These are phyloP conservation scores for Cunninghamia lanceolata DNA, from an alignment of 75 land plant species.

Conservation along the genomic window DNA sequence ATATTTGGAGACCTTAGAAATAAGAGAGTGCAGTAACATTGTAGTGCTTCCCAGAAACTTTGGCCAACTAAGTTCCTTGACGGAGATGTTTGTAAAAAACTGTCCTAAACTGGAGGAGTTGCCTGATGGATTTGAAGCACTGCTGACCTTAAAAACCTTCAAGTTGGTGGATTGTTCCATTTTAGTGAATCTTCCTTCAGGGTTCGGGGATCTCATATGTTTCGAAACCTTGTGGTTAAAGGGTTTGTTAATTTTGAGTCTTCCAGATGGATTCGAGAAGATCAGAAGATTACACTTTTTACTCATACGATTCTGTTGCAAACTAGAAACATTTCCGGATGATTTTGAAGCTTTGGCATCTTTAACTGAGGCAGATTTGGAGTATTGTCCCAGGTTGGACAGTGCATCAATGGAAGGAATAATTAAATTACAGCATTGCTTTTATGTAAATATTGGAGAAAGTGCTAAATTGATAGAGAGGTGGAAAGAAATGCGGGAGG, in stretches of 20 bases:
- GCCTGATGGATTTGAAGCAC: not conserved
- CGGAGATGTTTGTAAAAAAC: not conserved
- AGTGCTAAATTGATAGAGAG: too few species aligned
- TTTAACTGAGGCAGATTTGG: too few species aligned
- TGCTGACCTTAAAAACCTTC: not conserved
- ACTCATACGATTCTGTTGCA: too few species aligned
- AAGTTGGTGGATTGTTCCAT: not conserved
- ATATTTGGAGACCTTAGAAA: too few species aligned
- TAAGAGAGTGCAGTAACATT: too few species aligned
- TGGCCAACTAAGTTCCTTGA: not conserved
- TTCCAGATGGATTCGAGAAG: not conserved
- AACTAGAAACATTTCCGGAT: too few species aligned
- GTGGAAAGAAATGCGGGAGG: too few species aligned
- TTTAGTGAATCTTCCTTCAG: not conserved
- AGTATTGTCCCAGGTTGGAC: too few species aligned
- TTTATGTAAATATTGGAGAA: too few species aligned
- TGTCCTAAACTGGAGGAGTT: not conserved
- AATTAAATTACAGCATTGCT: too few species aligned
- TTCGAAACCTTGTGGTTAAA: not conserved
- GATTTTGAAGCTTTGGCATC: too few species aligned
- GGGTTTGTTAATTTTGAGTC: not conserved
- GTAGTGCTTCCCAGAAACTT: not conserved
- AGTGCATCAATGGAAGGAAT: too few species aligned
- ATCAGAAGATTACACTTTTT: not conserved
- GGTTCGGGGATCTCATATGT: not conserved